Evolutionary conservation across 768 basidiomycete genomes (phyloP), one percentile per base, ranked within the genome.

Genomic region (Filobasidium wieringae): DNA sequence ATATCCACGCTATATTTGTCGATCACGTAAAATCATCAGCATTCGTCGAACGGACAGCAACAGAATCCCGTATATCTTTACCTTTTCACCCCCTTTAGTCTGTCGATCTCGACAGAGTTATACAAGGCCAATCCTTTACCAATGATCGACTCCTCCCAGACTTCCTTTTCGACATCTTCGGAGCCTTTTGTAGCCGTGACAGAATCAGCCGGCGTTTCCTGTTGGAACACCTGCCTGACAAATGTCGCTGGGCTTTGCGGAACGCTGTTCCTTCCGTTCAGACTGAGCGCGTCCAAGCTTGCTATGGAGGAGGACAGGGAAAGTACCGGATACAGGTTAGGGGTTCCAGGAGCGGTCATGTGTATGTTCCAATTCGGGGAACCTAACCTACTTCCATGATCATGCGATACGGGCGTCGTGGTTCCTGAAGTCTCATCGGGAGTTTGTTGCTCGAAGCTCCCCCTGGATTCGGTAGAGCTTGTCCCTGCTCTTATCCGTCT

Each of bases 91-190:
- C 95, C 91, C 69, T 87, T 91, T 51, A 96, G 84, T 58, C 83
- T 80, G 54, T 80, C 78, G 61, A 97, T 91, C 74, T 97, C 92
- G 39, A 82, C 84, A 47, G 87, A 92, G 69, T 96, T 96, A 72
- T 95, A 99, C 75, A 92, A 95, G 14, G 90, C 89, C 53, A 96
- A 77, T 1, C 95, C 95, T 36, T 93, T 81, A 0, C 93, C 95
- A 34, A 97, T 88, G 72, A 96, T 93, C 40, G 86, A 76, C 27
- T 88, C 78, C 64, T 93, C 87, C 75, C 82, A 83, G 55, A 77
- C 74, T 72, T 82, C 73, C 37, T 74, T 77, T 22, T 36, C 56
- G 24, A 51, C 49, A 19, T 31, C 47, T 14, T 47, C 19, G 17
- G 29, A 31, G 37, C 33, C 24, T 47, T 3, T 47, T 47, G 43